These are phyloP conservation scores for Bimuria novae-zelandiae DNA, from an alignment of 2,329 filamentous ascomycete species.

Conservation along the genomic window DNA sequence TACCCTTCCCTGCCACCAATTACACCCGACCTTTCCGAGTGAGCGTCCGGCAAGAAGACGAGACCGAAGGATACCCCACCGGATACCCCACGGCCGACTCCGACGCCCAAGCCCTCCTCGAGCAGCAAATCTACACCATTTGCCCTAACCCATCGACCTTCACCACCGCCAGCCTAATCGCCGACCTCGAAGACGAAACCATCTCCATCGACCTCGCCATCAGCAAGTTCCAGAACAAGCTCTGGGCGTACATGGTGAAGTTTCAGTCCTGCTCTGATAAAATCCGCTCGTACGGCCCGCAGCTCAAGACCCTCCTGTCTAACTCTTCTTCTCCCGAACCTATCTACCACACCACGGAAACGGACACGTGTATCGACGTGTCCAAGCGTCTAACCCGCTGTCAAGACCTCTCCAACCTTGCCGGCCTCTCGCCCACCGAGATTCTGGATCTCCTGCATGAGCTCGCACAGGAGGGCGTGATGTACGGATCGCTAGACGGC, in stretches of 20 bases:
- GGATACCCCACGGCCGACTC: too few species aligned
- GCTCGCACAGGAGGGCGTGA: neutral
- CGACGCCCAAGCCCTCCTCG: constrained; percentile 1
- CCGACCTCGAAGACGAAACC: constrained; percentile 5
- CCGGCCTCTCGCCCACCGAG: neutral
- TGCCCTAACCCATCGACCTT: constrained; percentile 2
- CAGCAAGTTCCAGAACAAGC: constrained; percentile 3
- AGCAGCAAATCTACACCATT: constrained; percentile 9
- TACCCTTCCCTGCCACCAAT: neutral
- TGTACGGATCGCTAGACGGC: neutral
- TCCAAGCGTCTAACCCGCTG: neutral
- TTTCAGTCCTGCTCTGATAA: constrained; percentile 4
- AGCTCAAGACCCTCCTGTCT: neutral
- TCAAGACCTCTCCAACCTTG: neutral
- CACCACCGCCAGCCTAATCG: neutral
- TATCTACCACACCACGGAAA: neutral
- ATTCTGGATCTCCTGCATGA: neutral
- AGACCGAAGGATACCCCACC: neutral
- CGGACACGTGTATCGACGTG: too few species aligned
- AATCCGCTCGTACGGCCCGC: neutral
- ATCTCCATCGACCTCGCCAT: neutral
- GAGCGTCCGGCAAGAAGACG: neutral
- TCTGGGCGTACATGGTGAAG: constrained; percentile 10
- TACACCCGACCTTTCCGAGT: too few species aligned
- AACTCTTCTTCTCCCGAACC: neutral